phyloP scores from a whole-genome alignment of 306 rosid species.

The Vigna radiata region DNA sequence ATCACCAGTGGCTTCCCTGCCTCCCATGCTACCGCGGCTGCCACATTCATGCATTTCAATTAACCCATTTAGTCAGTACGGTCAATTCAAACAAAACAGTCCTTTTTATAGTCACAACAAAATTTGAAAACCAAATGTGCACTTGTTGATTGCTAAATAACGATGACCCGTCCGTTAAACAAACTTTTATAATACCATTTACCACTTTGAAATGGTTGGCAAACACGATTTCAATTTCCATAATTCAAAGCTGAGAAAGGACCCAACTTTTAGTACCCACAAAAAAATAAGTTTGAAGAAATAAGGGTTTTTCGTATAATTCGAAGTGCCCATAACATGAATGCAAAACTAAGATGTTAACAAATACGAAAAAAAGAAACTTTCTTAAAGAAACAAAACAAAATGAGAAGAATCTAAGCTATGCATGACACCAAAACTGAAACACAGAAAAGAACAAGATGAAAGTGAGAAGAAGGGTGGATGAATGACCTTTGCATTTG shows the following conservation, averaged over 20 bases:
- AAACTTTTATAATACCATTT: background rate
- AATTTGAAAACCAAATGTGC: background rate
- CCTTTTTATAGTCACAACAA: too few relatives aligned
- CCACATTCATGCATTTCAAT: background rate
- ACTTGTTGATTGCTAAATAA: background rate
- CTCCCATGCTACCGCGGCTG: constrained; percentile 64
- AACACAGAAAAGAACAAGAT: background rate
- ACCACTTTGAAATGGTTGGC: background rate
- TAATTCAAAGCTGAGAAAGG: background rate
- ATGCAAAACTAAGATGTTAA: background rate
- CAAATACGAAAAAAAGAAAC: background rate
- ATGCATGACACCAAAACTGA: background rate
- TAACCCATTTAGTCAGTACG: background rate
- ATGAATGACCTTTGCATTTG: constrained; percentile 66
- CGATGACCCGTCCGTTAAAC: background rate
- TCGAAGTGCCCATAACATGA: background rate
- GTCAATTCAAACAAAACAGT: too few relatives aligned
- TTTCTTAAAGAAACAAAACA: background rate
- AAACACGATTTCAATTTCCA: background rate
- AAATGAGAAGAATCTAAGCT: background rate
- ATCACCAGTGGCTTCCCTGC: constrained; percentile 61
- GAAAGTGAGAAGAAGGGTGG: background rate
- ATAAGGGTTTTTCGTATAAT: background rate
- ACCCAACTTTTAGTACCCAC: background rate
- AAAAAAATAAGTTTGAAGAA: background rate